These are phyloP conservation scores for Puccinia novopanici DNA, from an alignment of 1,284 basidiomycete species.

Conservation along the genomic window DNA sequence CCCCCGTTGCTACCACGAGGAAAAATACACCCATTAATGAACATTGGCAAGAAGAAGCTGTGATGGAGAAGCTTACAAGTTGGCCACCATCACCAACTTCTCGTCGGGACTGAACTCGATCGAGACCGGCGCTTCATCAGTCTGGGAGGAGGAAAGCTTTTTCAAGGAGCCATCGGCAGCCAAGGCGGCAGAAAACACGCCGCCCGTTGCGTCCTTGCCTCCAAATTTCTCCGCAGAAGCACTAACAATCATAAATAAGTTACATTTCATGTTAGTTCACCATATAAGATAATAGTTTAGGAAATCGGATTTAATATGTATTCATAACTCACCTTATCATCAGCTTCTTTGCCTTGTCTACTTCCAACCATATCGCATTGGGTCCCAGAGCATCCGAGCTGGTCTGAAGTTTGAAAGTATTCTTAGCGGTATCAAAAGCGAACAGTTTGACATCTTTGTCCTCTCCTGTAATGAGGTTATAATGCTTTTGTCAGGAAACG, in stretches of 20 bases:
- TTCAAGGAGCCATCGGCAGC: slow-evolving; percentile 9
- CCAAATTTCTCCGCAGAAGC: slow-evolving; percentile 20
- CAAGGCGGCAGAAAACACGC: slow-evolving; percentile 21
- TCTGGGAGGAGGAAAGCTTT: neutral
- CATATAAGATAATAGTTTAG: too few relatives aligned
- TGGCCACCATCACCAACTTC: slow-evolving; percentile 26
- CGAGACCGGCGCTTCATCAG: slow-evolving; percentile 27
- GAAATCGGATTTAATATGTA: too few relatives aligned
- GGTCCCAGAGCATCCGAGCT: neutral
- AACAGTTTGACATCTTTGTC: slow-evolving; percentile 18
- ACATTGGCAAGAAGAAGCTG: too few relatives aligned
- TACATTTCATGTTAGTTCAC: too few relatives aligned
- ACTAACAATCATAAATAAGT: too few relatives aligned
- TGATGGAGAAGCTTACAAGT: slow-evolving; percentile 11
- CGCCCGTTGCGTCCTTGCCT: slow-evolving; percentile 17
- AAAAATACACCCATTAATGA: too few relatives aligned
- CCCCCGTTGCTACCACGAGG: slow-evolving; percentile 7
- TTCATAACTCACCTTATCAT: slow-evolving; percentile 19
- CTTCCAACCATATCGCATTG: slow-evolving; percentile 26
- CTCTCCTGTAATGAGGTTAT: neutral
- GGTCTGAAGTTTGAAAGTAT: neutral
- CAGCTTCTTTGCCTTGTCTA: slow-evolving; percentile 24
- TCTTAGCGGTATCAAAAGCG: neutral
- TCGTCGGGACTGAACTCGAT: slow-evolving; percentile 11
- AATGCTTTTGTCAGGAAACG: too few relatives aligned